Evolutionary conservation across 305 asterid genomes (phyloP).

Genomic region (Plantago coronopus): DNA sequence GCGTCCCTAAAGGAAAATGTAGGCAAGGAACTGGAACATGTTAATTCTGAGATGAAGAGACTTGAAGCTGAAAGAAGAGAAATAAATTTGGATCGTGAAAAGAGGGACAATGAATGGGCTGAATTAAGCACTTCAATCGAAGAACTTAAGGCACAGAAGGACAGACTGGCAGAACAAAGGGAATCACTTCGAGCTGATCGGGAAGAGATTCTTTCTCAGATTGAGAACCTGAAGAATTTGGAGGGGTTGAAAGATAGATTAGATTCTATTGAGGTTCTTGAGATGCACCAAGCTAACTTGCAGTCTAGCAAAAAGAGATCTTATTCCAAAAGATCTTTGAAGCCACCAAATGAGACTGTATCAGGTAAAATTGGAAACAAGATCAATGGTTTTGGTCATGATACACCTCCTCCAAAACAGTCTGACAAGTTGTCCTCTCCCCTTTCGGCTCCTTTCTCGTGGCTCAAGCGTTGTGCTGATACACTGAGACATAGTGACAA

Average conservation of each 20-base stretch:
- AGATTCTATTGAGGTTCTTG: conserved; percentile 53
- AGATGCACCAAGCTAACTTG: conserved; percentile 43
- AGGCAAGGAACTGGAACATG: conserved; percentile 71
- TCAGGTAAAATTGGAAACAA: conserved; percentile 32
- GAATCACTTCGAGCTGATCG: conserved; percentile 80
- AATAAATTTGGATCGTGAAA: conserved; percentile 71
- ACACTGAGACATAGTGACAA: conserved; percentile 58
- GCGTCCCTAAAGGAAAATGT: conserved; percentile 53
- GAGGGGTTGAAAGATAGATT: conserved; percentile 65
- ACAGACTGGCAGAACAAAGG: conserved; percentile 89
- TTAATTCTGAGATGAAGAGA: conserved; percentile 63
- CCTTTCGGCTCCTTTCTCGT: conserved; percentile 66
- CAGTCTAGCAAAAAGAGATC: conserved; percentile 33
- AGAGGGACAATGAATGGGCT: conserved; percentile 81
- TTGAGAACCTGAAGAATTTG: conserved; percentile 66
- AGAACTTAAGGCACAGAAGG: conserved; percentile 77
- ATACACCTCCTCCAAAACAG: conserved; percentile 29
- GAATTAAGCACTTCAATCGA: conserved; percentile 69
- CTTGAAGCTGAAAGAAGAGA: conserved; percentile 69
- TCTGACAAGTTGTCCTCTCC: conserved; percentile 51
- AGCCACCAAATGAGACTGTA: conserved; percentile 29
- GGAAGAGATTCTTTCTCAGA: conserved; percentile 69
- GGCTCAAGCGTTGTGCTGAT: conserved; percentile 93
- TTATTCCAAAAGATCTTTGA: conserved; percentile 29
- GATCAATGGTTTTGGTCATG: conserved; percentile 40